These are phyloP conservation scores for Starmerella khaoyaiensis DNA, from an alignment of 805 yeast genomes.

Conservation along the genomic window DNA sequence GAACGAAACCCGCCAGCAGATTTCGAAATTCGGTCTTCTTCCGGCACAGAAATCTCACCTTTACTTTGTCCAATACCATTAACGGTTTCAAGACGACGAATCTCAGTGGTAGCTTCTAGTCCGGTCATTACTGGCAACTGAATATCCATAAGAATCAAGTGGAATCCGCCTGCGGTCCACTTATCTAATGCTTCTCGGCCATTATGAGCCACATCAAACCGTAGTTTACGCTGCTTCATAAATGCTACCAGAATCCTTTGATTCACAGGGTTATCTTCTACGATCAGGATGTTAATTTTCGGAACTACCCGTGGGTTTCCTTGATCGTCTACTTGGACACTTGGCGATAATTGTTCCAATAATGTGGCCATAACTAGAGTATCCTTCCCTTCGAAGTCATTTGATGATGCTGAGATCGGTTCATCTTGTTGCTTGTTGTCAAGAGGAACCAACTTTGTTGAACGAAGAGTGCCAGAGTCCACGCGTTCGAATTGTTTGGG, in stretches of 20 bases:
- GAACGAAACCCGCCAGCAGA: conserved; percentile 46
- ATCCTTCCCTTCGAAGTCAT: no score
- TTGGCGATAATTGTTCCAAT: conserved; percentile 7
- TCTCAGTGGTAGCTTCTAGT: conserved; percentile 85
- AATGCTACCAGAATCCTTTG: conserved; percentile 84
- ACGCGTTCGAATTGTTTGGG: conserved; percentile 15
- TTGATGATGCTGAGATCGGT: no score
- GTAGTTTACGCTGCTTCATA: conserved; percentile 70
- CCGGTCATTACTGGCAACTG: conserved; percentile 95
- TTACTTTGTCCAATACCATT: conserved; percentile 60
- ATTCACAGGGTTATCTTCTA: conserved; percentile 91
- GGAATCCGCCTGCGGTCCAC: conserved; percentile 92
- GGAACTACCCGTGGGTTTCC: conserved; percentile 46
- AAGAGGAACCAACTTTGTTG: conserved; percentile 6
- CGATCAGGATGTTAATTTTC: conserved; percentile 78
- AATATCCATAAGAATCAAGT: conserved; percentile 90
- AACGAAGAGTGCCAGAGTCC: not conserved
- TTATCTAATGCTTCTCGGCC: conserved; percentile 91
- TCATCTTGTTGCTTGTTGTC: not conserved
- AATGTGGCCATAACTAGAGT: conserved; percentile 1
- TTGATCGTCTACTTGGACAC: conserved; percentile 2
- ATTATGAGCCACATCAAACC: conserved; percentile 74
- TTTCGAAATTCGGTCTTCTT: conserved; percentile 27
- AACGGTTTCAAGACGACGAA: conserved; percentile 66
- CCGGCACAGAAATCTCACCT: conserved; percentile 16